Evolutionary conservation across 257 asterid genomes (phyloP).

Genomic region (Ocimum tenuiflorum): DNA sequence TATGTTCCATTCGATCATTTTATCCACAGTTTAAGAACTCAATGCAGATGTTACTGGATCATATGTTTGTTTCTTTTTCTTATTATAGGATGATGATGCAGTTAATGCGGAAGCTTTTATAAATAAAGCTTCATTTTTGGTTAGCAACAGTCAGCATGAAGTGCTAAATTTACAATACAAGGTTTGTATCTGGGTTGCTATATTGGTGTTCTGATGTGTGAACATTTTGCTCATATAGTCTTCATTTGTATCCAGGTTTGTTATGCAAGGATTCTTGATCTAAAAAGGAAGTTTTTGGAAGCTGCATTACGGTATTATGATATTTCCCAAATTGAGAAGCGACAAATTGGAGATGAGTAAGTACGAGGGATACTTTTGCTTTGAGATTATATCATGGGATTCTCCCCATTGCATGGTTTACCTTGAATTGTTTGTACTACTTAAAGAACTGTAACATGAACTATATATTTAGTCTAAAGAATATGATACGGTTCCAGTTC

Average conservation of each 20-base stretch:
- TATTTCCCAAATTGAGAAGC: constrained; percentile 96
- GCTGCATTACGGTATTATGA: constrained; percentile 97
- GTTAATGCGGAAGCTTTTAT: constrained; percentile 96
- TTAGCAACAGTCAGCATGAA: constrained; percentile 86
- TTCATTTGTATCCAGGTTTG: constrained; percentile 57
- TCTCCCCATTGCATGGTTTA: not conserved
- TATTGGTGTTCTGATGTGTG: not conserved
- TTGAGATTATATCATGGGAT: not conserved
- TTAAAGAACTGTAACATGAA: not conserved
- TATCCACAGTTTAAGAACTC: not conserved
- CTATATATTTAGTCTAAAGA: not conserved
- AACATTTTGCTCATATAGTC: not conserved
- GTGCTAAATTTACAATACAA: constrained; percentile 88
- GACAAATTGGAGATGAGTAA: constrained; percentile 92
- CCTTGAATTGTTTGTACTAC: not conserved
- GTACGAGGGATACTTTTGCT: constrained; percentile 25
- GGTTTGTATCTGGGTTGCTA: constrained; percentile 34
- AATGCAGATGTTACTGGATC: constrained; percentile 3
- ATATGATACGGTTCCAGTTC: not conserved
- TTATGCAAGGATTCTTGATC: constrained; percentile 90
- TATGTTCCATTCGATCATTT: not conserved
- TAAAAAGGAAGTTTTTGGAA: constrained; percentile 96
- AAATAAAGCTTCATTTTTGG: constrained; percentile 92
- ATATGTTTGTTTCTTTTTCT: constrained; percentile 14
- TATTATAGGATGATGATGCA: constrained; percentile 88